Base-by-base conservation (phyloP, 768 basidiomycete species). In the Hirschioporus abietinus region DNA sequence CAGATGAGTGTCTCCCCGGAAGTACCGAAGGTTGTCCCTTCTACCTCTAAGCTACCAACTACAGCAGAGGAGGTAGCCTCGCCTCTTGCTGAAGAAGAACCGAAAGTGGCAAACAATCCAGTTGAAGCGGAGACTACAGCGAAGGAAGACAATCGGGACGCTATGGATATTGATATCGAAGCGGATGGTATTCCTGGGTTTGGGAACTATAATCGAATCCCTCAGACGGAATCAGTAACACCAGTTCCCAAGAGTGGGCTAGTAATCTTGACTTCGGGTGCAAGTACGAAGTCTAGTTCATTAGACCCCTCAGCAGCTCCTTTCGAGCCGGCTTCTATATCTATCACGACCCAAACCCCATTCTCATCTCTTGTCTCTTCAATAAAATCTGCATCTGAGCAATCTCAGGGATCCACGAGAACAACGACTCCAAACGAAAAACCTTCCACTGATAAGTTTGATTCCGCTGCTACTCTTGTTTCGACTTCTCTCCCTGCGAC, bases 171-270 rank as follows among this genome's bases (percentile, higher is more conserved):
- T 24, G 42, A 52, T 58, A 65, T 67, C 9, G 59, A 64, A 35
- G 60, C 60, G 42, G 69, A 70, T 65, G 57, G 34, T 17, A 71
- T 71, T 6, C 70, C 70, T 26, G 70, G 70, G 24, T 67, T 71
- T 36, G 70, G 70, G 17, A 61, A 25, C 25, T 61, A 61, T 61
- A 61, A 34, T 25, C 60, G 30, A 12, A 15, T 25, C 20, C 30
- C 60, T 1, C 15, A 3, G 60, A 25, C 23, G 23, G 20, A 5
- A 15, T 15, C 42, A 52, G 42, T 15, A 52, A 15, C 42, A 20
- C 42, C 42, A 52, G 12, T 15, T 15, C 42, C 42, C 42, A 52
- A 52, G 42, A 20, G 2, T 52, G 20, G 20, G 15, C 42, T 52
- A 10, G 42, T 6, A 12, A 52, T 6, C 20, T 5, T 20, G 12